Evolutionary conservation across 1,284 basidiomycete species (phyloP).

Genomic region (Ustilago shanxiensis): DNA sequence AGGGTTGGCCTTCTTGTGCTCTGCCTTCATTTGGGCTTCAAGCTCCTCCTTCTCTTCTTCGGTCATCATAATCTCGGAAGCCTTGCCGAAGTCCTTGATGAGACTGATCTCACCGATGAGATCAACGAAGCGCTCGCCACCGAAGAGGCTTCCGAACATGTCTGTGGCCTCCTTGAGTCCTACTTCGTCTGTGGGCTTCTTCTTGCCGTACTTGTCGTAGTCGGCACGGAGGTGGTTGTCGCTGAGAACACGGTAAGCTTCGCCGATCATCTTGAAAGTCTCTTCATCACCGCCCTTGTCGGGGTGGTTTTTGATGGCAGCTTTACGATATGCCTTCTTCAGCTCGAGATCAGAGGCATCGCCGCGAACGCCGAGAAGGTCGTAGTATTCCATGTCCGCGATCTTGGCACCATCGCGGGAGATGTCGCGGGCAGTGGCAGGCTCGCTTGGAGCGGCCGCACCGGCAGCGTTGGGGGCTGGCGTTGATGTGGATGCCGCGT

Average conservation of each 20-base stretch:
- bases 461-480: conserved; percentile 16
- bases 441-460: conserved; percentile 17
- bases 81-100: conserved; percentile 70
- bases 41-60: conserved; percentile 92
- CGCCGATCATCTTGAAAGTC: conserved; percentile 74
- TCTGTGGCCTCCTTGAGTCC: conserved; percentile 69
- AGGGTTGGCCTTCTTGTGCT: conserved; percentile 53
- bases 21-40: conserved; percentile 77
- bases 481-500: conserved; percentile 33
- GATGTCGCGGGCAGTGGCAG: conserved; percentile 57
- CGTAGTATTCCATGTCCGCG: conserved; percentile 70
- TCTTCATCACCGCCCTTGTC: conserved; percentile 70
- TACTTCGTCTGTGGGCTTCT: conserved; percentile 71
- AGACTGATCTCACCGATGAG: conserved; percentile 70
- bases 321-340: conserved; percentile 95
- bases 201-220: conserved; percentile 95
- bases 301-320: conserved; percentile 85
- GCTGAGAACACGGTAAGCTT: conserved; percentile 72
- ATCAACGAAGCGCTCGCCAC: conserved; percentile 69
- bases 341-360: conserved; percentile 77
- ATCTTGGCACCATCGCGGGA: conserved; percentile 66
- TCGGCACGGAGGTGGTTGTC: conserved; percentile 84
- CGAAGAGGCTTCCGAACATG: conserved; percentile 70
- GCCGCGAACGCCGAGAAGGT: conserved; percentile 69
- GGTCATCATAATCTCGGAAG: conserved; percentile 74